phyloP scores from a whole-genome alignment of 2,329 filamentous ascomycete species.

The Exophiala dermatitidis region DNA sequence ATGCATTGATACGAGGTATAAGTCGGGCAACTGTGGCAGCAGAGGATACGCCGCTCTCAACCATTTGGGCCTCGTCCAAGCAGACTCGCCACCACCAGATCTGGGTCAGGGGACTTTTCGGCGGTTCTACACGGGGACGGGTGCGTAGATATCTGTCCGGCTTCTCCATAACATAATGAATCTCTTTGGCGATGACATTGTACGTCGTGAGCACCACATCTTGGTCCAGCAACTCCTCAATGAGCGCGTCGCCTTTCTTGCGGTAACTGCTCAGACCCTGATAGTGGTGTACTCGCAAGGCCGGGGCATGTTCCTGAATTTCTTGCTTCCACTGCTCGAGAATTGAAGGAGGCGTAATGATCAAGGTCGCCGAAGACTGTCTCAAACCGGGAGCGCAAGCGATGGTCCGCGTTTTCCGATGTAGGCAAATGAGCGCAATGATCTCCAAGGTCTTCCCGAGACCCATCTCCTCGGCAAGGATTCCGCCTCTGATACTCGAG shows the following conservation, averaged over 20 bases:
- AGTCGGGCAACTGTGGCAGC: conserved; percentile 72
- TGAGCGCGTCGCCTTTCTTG: conserved; percentile 33
- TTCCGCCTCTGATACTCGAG: conserved; percentile 36
- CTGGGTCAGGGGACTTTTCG: conserved; percentile 68
- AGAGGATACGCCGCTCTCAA: conserved; percentile 79
- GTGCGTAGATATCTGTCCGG: conserved; percentile 63
- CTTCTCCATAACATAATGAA: conserved; percentile 65
- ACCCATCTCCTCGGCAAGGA: conserved; percentile 47
- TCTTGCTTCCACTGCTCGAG: conserved; percentile 58
- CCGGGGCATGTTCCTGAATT: conserved; percentile 50
- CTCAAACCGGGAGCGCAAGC: conserved; percentile 28
- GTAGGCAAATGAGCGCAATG: conserved; percentile 40
- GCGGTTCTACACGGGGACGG: conserved; percentile 57
- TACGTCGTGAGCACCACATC: conserved; percentile 60
- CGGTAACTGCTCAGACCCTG: conserved; percentile 43
- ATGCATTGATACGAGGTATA: conserved; percentile 78
- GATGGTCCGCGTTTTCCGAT: conserved; percentile 28
- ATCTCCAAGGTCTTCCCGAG: conserved; percentile 46
- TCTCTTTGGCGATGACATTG: conserved; percentile 65
- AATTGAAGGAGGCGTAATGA: conserved; percentile 56
- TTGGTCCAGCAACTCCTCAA: conserved; percentile 41
- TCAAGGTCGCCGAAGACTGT: conserved; percentile 51
- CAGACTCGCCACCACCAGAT: conserved; percentile 82
- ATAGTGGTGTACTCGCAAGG: conserved; percentile 51
- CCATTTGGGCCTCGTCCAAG: conserved; percentile 71